A percentile compares a stretch with the other conserved stretches of the same genome.
phyloP scores from a whole-genome alignment of 2,329 filamentous ascomycete genomes.

The Fusarium graminum region DNA sequence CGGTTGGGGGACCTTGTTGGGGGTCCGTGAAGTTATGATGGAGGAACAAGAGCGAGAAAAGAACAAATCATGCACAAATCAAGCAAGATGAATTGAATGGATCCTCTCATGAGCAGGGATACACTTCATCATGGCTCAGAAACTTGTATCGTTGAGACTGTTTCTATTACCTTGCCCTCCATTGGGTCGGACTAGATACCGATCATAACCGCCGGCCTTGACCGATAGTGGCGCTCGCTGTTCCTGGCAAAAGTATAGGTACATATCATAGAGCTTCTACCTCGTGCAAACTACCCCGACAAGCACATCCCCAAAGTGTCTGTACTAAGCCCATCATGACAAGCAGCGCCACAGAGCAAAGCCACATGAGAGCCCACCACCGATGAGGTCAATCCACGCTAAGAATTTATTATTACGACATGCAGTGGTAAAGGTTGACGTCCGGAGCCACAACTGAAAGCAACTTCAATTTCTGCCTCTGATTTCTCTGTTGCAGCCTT shows the following conservation, averaged over 20 bases:
- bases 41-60: background rate
- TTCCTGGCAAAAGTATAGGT: background rate
- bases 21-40: conserved; percentile 5
- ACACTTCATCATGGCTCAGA: conserved; percentile 21
- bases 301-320: background rate
- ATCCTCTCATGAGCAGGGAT: conserved; percentile 15
- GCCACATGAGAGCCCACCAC: conserved; percentile 20
- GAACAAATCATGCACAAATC: background rate
- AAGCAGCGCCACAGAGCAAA: background rate
- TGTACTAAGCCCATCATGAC: conserved; percentile 21
- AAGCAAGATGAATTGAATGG: background rate
- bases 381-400: conserved; percentile 21
- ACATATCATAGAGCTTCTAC: background rate
- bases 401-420: conserved; percentile 38
- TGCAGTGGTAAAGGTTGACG: background rate
- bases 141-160: background rate
- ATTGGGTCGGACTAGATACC: conserved; percentile 41
- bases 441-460: conserved; percentile 10
- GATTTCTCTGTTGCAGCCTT: conserved; percentile 1
- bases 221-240: conserved; percentile 14
- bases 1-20: conserved; percentile 28
- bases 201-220: conserved; percentile 38
- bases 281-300: background rate
- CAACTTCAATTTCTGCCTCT: conserved; percentile 7
- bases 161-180: conserved; percentile 17